Evolutionary conservation across 805 yeast species (phyloP), one percentile per base, ranked within the genome.

Genomic region (Saturnispora serradocipensis): DNA sequence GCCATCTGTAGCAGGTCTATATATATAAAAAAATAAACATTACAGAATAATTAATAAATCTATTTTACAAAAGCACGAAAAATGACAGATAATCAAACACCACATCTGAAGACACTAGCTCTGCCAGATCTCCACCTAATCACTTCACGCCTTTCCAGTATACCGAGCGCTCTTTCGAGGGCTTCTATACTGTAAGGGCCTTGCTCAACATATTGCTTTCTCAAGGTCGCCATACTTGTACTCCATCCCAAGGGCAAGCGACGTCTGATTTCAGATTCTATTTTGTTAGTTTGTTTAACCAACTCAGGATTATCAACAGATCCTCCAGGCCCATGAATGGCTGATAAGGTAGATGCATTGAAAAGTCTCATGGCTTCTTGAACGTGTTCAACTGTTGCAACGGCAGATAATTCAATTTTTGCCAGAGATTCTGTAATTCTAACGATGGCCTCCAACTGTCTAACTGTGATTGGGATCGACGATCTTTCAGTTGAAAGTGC

Each of bases 331-430:
- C 51, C 51, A 58, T 72, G 73, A 43, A 72, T 62, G 0, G 99
- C 99, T 64, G 90, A 90, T 95, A 93, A 89, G 0, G 99, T 93
- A 1, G 99, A 93, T 0, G 99, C 97, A 54, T 87, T 87, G 69
- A 93, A 93, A 55, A 93, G 72, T 61, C 99, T 73, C 55, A 93
- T 87, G 0, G 98, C 97, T 65, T 93, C 99, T 60, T 88, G 91
- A 28, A 93, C 99, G 64, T 93, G 98, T 56, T 80, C 84, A 60
- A 82, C 93, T 8, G 81, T 77, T 3, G 97, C 98, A 16, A 88
- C 76, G 1, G 97, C 91, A 13, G 84, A 76, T 51, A 93, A 71
- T 52, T 83, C 82, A 53, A 93, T 67, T 67, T 93, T 93, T 7
- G 99, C 99, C 52, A 93, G 71, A 0, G 96, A 80, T 70, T 93